Conservation (phyloP, 139 green algal genomes). For the Astrephomene gubernaculifera region DNA sequence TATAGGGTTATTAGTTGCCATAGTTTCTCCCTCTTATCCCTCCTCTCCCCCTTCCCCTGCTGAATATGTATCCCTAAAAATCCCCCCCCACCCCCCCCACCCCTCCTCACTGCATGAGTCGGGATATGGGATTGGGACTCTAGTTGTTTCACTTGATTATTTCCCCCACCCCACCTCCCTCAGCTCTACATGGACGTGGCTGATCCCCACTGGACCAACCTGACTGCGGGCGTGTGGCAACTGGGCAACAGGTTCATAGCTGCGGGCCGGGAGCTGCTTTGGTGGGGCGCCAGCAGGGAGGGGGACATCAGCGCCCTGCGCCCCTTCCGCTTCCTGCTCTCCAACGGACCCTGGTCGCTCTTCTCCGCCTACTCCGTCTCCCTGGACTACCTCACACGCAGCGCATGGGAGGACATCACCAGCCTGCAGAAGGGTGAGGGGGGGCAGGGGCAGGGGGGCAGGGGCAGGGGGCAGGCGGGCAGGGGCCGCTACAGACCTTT, state of each 20-base stretch:
- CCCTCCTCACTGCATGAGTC: no score
- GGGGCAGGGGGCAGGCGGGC: not conserved
- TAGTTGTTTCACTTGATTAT: no score
- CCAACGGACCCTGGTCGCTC: slow-evolving; percentile 3
- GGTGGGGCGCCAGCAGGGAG: not conserved
- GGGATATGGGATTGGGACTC: no score
- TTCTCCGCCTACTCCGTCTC: slow-evolving; percentile 18
- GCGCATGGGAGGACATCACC: not conserved
- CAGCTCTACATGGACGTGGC: not conserved
- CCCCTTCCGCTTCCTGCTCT: not conserved
- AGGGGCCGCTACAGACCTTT: not conserved
- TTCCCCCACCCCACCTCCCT: not conserved
- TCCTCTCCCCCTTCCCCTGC: no score
- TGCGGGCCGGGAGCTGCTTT: slow-evolving; percentile 23
- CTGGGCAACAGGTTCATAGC: slow-evolving; percentile 41
- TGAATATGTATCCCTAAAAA: no score
- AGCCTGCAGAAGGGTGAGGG: slow-evolving; percentile 18
- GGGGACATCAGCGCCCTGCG: slow-evolving; percentile 17
- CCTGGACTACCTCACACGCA: slow-evolving; percentile 15
- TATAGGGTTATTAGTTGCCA: no score
- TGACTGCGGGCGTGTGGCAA: not conserved
- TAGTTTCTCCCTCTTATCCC: no score
- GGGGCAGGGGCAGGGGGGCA: not conserved
- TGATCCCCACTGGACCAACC: not conserved
- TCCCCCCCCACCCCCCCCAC: no score